Conservation (phyloP, 352 stramenopile genomes). For the Plasmopara halstedii region DNA sequence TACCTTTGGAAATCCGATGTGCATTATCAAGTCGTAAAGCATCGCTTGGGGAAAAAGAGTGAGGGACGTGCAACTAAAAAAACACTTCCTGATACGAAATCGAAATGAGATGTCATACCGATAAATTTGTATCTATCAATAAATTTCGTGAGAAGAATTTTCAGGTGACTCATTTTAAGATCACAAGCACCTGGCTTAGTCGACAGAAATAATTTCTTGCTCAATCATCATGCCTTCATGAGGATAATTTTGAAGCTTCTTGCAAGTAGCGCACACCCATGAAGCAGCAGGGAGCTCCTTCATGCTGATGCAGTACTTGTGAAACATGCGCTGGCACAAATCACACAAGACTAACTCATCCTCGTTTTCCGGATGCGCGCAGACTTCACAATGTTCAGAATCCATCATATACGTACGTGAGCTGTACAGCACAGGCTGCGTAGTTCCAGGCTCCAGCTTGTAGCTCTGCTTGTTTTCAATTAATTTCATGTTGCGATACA, state of each 20-base stretch:
- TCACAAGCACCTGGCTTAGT: slow-evolving; percentile 26
- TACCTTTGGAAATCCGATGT: slow-evolving; percentile 85
- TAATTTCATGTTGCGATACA: slow-evolving; percentile 82
- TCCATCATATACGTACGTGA: slow-evolving; percentile 75
- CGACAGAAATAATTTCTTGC: slow-evolving; percentile 61
- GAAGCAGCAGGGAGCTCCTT: slow-evolving; percentile 63
- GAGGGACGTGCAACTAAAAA: slow-evolving; percentile 21
- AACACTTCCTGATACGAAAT: slow-evolving; percentile 7
- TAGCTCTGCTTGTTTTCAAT: slow-evolving; percentile 61
- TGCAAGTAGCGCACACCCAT: slow-evolving; percentile 72
- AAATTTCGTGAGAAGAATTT: too few relatives aligned
- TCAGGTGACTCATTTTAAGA: too few relatives aligned
- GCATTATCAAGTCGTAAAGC: slow-evolving; percentile 79
- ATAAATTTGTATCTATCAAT: slow-evolving; percentile 24
- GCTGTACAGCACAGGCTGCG: slow-evolving; percentile 43
- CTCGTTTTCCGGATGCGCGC: slow-evolving; percentile 44
- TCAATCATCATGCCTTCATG: slow-evolving; percentile 45
- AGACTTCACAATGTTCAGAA: slow-evolving; percentile 64
- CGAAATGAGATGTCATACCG: slow-evolving; percentile 10
- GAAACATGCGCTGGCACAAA: slow-evolving; percentile 78
- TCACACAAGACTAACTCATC: slow-evolving; percentile 71
- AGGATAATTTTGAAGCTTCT: slow-evolving; percentile 55
- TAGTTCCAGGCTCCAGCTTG: slow-evolving; percentile 54
- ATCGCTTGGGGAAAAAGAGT: slow-evolving; percentile 57
- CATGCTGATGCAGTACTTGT: slow-evolving; percentile 79